These are phyloP conservation scores for Backusella mclennaniae DNA, from an alignment of 192 early-diverging fungal species.

Conservation along the genomic window DNA sequence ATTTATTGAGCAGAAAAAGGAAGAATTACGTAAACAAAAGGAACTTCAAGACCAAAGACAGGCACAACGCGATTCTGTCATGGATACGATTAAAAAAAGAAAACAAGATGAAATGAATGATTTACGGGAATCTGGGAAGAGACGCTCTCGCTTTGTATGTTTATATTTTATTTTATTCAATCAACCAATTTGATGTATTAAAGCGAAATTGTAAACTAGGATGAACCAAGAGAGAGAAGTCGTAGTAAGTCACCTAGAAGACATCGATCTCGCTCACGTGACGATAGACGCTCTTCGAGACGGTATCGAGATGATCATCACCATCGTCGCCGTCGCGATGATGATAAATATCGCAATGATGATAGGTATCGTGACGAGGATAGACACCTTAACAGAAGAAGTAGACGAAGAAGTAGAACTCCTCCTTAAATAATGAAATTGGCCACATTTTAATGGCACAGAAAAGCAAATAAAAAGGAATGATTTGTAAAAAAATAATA, in stretches of 20 bases:
- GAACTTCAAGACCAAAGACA: conserved; percentile 22
- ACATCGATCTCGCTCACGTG: conserved; percentile 21
- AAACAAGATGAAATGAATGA: background rate
- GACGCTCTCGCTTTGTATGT: conserved; percentile 12
- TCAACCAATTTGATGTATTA: background rate
- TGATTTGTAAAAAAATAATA: background rate
- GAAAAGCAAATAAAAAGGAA: background rate
- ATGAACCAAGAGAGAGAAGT: conserved; percentile 15
- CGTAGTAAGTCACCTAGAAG: conserved; percentile 12
- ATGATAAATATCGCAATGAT: conserved; percentile 24
- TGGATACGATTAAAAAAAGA: conserved; percentile 3
- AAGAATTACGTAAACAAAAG: conserved; percentile 64
- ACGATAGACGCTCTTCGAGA: conserved; percentile 21
- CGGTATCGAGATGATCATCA: conserved; percentile 30
- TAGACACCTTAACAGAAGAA: conserved; percentile 22
- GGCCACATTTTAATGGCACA: background rate
- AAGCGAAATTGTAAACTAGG: background rate
- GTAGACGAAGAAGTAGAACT: conserved; percentile 29
- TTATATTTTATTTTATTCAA: conserved; percentile 12
- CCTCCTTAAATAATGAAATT: background rate
- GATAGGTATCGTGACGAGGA: conserved; percentile 16
- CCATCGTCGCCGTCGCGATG: conserved; percentile 29
- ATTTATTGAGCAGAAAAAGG: conserved; percentile 86
- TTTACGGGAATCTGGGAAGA: background rate
- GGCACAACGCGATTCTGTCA: conserved; percentile 7